These are phyloP conservation scores for Thymus quinquecostatus DNA, from an alignment of 257 asterid genomes.

Conservation along the genomic window DNA sequence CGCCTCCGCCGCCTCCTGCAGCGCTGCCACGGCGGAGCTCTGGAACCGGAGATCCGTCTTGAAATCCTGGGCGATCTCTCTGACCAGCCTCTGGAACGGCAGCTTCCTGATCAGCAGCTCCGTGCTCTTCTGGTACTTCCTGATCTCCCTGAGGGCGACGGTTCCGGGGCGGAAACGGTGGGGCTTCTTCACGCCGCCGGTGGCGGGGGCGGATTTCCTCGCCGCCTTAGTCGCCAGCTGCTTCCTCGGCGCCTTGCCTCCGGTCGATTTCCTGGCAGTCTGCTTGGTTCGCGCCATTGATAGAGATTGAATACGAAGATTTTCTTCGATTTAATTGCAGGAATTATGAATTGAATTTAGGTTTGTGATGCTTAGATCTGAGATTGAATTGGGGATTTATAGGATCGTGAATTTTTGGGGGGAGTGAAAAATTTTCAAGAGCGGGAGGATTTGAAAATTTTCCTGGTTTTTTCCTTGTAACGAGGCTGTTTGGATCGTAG, in stretches of 20 bases:
- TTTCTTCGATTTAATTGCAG: background rate
- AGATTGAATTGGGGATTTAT: background rate
- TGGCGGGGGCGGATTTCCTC: conserved; percentile 13
- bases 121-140: conserved; percentile 8
- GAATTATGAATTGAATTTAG: background rate
- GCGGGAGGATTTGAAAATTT: background rate
- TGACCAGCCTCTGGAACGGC: background rate
- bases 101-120: conserved; percentile 2
- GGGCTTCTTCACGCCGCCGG: conserved; percentile 2
- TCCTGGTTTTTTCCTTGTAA: background rate
- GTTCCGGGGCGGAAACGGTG: background rate
- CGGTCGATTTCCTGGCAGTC: conserved; percentile 29
- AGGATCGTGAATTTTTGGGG: background rate
- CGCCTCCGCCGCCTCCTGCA: background rate
- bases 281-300: conserved; percentile 32
- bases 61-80: conserved; percentile 6
- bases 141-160: background rate
- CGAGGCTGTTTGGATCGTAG: background rate
- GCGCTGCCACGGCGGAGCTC: conserved; percentile 5
- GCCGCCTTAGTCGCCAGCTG: conserved; percentile 32
- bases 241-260: conserved; percentile 31
- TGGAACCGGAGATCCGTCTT: conserved; percentile 13
- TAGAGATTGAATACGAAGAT: no score
- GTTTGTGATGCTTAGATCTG: background rate
- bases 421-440: background rate